These are phyloP conservation scores for Quillaja saponaria DNA, from an alignment of 306 rosid species.

Conservation along the genomic window DNA sequence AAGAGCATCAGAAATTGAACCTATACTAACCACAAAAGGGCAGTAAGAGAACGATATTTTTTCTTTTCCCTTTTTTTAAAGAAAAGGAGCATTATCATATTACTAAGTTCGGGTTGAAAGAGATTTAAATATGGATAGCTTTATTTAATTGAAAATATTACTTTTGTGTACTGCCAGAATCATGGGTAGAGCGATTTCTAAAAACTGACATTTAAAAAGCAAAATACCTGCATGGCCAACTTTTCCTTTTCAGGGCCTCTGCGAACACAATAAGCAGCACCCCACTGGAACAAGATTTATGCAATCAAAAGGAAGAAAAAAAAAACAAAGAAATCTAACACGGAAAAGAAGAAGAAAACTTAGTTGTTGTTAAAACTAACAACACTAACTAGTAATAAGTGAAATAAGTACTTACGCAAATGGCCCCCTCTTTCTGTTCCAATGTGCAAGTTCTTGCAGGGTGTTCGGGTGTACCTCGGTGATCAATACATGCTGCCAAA, in stretches of 20 bases:
- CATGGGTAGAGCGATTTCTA: neutral
- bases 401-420: slow-evolving; percentile 63
- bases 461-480: slow-evolving; percentile 83
- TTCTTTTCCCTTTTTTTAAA: no score
- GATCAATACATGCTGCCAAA: slow-evolving; percentile 82
- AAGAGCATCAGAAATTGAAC: neutral
- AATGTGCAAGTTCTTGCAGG: slow-evolving; percentile 95
- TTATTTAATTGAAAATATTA: neutral
- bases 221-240: slow-evolving; percentile 74
- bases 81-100: no score
- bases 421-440: slow-evolving; percentile 69
- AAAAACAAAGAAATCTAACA: neutral
- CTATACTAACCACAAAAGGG: neutral
- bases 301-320: slow-evolving; percentile 16
- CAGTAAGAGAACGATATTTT: no score
- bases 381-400: neutral
- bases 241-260: slow-evolving; percentile 86
- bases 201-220: neutral
- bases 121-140: neutral
- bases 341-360: neutral
- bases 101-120: no score
- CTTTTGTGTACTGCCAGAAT: neutral
- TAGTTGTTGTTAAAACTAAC: no score
- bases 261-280: slow-evolving; percentile 74
- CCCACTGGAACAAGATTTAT: slow-evolving; percentile 67